Base-by-base conservation (phyloP, 164 flowering plant species). In the Magnolia sinica region DNA sequence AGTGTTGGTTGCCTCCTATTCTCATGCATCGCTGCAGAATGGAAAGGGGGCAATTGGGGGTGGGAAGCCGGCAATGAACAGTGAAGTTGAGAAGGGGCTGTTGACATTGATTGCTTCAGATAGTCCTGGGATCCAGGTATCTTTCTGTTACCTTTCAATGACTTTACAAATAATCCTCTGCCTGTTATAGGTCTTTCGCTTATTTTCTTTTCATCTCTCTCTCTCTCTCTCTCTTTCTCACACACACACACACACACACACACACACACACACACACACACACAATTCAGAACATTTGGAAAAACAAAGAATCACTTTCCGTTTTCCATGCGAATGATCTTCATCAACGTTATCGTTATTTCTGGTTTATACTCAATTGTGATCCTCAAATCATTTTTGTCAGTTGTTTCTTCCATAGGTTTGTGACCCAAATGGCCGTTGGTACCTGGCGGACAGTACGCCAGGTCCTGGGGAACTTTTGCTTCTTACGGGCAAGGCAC, bases 371-470 rank as follows among this genome's bases (percentile, higher is more conserved):
- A 4, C 73, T 70, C 61, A 64, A 51, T 59, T 72, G 68, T 80
- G 72, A 74, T 79, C 82, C 71, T 77, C 72, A 68, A 83, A 67
- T 83, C 77, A 81, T 82, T 73, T 76, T 49, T 64, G 29, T 79
- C 77, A 75, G 74, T 74, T 78, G 19, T 80, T 82, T 79, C 75
- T 81, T 78, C 79, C 58, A 14, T 84, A 95, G 98, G 97, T 93
- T 67, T 90, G 94, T 84, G 98, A 95, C 73, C 96, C 97, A 80
- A 95, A 92, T 83, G 92, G 94, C 74, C 95, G 88, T 69, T 95
- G 98, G 98, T 95, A 90, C 87, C 86, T 88, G 74, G 97, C 97
- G 73, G 97, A 93, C 83, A 76, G 80, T 80, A 90, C 85, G n/a
- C 86, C 86, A 63, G 75, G 85, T 45, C 91, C 94, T 75, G 92